phyloP scores from a whole-genome alignment of 805 yeast genomes.

The Ogataea henricii region DNA sequence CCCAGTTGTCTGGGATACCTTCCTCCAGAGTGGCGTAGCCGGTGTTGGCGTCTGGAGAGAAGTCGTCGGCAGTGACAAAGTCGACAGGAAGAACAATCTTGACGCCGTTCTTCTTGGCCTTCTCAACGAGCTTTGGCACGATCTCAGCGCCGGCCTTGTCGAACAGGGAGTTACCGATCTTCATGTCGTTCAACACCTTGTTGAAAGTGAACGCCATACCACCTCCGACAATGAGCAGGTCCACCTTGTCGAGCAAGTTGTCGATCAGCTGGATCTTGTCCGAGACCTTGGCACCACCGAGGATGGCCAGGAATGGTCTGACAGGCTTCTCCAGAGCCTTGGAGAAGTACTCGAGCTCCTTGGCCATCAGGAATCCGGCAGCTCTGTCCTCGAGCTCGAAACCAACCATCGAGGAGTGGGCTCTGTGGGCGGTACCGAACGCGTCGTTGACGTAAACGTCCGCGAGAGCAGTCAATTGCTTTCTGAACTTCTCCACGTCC shows the following conservation, averaged over 20 bases:
- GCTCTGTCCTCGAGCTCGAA: conserved; percentile 94
- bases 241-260: conserved; percentile 94
- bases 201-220: conserved; percentile 99
- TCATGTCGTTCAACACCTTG: conserved; percentile 82
- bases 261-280: conserved; percentile 99
- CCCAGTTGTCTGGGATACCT: conserved; percentile 94
- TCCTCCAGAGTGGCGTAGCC: conserved; percentile 82
- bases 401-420: conserved; percentile 99
- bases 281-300: conserved; percentile 99
- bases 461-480: conserved; percentile 86
- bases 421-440: conserved; percentile 99
- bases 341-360: conserved; percentile 96
- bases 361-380: conserved; percentile 97
- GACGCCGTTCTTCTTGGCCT: conserved; percentile 95
- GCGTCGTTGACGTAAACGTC: conserved; percentile 98
- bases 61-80: conserved; percentile 93
- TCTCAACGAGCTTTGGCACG: conserved; percentile 87
- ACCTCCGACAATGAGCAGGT: conserved; percentile 94
- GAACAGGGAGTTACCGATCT: conserved; percentile 89
- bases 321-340: conserved; percentile 97
- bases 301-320: conserved; percentile 97
- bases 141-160: conserved; percentile 95
- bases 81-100: conserved; percentile 93
- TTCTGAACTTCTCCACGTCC: conserved; percentile 84
- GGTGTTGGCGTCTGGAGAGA: conserved; percentile 86